Evolutionary conservation across 495 filamentous ascomycete species (phyloP).

Genomic region (Hypoxylon fuscum): DNA sequence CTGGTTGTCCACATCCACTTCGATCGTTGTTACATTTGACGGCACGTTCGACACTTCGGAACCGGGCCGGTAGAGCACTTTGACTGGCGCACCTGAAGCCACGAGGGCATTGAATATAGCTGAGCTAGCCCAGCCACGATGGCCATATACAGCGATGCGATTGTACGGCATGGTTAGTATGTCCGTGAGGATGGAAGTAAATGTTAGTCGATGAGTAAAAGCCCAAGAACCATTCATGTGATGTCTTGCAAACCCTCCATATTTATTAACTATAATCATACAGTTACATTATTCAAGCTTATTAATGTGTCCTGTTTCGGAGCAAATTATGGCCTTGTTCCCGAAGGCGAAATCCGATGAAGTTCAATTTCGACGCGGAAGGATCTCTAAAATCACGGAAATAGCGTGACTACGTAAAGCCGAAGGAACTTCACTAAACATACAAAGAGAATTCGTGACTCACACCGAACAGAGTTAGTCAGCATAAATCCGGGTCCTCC

Average conservation of each 20-base stretch:
- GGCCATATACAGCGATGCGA: constrained; percentile 41
- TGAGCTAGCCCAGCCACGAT: constrained; percentile 41
- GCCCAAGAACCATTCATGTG: not conserved
- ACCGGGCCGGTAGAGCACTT: constrained; percentile 35
- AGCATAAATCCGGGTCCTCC: not conserved
- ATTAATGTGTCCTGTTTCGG: too few species aligned
- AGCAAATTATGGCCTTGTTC: too few species aligned
- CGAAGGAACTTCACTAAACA: too few species aligned
- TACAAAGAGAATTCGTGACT: too few species aligned
- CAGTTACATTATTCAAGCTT: too few species aligned
- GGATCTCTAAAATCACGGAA: too few species aligned
- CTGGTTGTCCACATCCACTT: constrained; percentile 35
- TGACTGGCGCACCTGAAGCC: constrained; percentile 31
- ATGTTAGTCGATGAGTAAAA: not conserved
- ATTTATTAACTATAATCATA: too few species aligned
- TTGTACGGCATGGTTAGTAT: constrained; percentile 47
- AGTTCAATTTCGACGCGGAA: too few species aligned
- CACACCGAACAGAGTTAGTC: not conserved
- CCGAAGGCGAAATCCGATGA: too few species aligned
- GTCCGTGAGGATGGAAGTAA: not conserved
- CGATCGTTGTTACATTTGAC: constrained; percentile 14
- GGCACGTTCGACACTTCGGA: constrained; percentile 38
- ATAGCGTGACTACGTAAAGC: too few species aligned
- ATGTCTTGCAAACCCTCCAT: not conserved
- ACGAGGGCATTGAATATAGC: constrained; percentile 33